Conservation (phyloP, 129 eudicot genomes). For the Tanacetum coccineum region DNA sequence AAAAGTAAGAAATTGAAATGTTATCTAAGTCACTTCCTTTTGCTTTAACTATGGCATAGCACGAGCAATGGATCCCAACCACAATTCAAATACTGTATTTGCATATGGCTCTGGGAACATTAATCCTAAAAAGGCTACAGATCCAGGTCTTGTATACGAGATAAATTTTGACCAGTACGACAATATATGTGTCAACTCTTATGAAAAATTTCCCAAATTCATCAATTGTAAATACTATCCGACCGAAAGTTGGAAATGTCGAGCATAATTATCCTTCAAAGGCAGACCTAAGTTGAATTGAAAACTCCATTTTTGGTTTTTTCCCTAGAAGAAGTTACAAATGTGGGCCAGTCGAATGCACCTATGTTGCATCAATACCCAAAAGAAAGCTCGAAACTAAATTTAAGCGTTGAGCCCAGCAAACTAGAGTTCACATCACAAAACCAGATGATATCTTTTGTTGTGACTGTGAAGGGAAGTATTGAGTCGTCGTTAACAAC, state of each 20-base stretch:
- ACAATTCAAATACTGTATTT: slow-evolving; percentile 12
- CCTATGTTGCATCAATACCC: slow-evolving; percentile 23
- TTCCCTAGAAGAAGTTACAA: slow-evolving; percentile 39
- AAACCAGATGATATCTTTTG: slow-evolving; percentile 31
- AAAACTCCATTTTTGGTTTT: slow-evolving; percentile 6
- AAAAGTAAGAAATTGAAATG: background rate
- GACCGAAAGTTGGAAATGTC: background rate
- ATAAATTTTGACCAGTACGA: slow-evolving; percentile 17
- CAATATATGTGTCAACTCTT: slow-evolving; percentile 5
- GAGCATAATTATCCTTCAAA: slow-evolving; percentile 21
- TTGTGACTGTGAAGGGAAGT: slow-evolving; percentile 20
- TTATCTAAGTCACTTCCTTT: background rate
- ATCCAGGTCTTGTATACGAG: slow-evolving; percentile 35
- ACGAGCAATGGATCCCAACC: background rate
- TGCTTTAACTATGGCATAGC: slow-evolving; percentile 6
- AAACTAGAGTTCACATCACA: slow-evolving; percentile 20
- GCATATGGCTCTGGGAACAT: slow-evolving; percentile 37
- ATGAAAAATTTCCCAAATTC: background rate
- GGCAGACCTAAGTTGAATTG: slow-evolving; percentile 2
- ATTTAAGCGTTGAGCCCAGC: slow-evolving; percentile 29
- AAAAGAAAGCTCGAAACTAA: background rate
- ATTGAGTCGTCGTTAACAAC: background rate
- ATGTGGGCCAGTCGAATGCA: slow-evolving; percentile 34
- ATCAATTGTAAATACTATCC: slow-evolving; percentile 1
- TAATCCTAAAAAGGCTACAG: slow-evolving; percentile 23